Evolutionary conservation across 2,329 filamentous ascomycete genomes (phyloP).

Genomic region (Epicoccum sorghinum): DNA sequence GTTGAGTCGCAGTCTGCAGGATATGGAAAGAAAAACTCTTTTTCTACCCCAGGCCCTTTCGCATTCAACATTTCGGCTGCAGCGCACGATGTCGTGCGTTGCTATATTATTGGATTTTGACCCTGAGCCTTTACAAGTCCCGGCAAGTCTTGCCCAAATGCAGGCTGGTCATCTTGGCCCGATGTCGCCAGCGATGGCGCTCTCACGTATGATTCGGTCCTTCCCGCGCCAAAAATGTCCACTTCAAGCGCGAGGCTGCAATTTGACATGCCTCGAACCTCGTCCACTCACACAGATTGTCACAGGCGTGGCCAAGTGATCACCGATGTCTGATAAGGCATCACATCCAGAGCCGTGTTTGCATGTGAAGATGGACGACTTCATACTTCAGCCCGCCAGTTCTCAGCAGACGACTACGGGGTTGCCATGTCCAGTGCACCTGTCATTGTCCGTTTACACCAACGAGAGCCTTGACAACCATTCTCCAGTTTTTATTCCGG

Average conservation of each 20-base stretch:
- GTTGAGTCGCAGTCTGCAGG: background rate
- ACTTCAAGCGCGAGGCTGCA: constrained; percentile 39
- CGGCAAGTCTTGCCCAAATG: constrained; percentile 23
- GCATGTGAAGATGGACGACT: constrained; percentile 38
- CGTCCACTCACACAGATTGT: constrained; percentile 21
- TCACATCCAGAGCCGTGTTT: constrained; percentile 5
- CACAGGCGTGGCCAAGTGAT: constrained; percentile 36
- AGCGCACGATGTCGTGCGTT: constrained; percentile 29
- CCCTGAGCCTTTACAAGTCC: constrained; percentile 21
- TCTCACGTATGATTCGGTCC: constrained; percentile 40
- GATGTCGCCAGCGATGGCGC: constrained; percentile 34
- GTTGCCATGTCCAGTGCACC: constrained; percentile 30
- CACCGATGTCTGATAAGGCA: constrained; percentile 18
- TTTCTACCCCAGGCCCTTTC: background rate
- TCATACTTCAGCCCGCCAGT: constrained; percentile 25
- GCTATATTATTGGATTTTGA: constrained; percentile 21
- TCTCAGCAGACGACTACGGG: constrained; percentile 14
- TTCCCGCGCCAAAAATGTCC: constrained; percentile 35
- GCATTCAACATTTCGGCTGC: constrained; percentile 4
- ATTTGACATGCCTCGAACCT: constrained; percentile 30
- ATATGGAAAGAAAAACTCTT: constrained; percentile 2
- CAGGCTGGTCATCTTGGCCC: constrained; percentile 30
- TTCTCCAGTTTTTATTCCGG: constrained; percentile 34
- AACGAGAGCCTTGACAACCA: constrained; percentile 12
- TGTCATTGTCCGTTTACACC: constrained; percentile 25